Base-by-base conservation (phyloP, 306 rosid species). In the Casuarina glauca region DNA sequence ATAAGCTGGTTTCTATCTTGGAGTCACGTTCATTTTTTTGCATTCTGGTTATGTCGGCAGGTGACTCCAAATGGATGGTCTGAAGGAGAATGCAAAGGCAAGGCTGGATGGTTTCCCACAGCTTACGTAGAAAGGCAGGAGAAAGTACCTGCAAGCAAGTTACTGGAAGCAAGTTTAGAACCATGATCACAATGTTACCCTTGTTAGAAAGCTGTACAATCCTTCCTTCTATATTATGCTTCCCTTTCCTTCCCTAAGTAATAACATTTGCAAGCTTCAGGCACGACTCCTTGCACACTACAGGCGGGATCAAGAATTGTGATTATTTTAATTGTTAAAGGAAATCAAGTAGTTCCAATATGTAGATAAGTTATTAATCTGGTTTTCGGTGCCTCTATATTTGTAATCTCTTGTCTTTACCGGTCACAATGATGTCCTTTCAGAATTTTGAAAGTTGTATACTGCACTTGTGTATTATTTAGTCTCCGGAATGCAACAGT, bases 71-170 rank as follows among this genome's bases (percentile, higher is more conserved):
- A 90, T 76, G 98, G 98, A 79, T 94, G 98, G 98, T 92, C 98
- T 8, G 88, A 92, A 88, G 98, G 98, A 86, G 90, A 90, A 80
- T 87, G 86, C 82, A 80, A 88, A 1, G 91, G 95, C 76, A 84
- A 87, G 82, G 86, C 92, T 32, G 97, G 97, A 72, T 90, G 98
- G 98, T 94, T 92, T 87, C 98, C 98, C 76, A 89, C 97, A 10
- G 98, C 98, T 68, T 94, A 94, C 70, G 86, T 92, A 46, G 91
- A 87, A 83, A 84, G 78, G 84, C 91, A 88, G 74, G 94, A 94
- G 77, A 80, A 78, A 46, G 82, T 82, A 69, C 90, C 84, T n/a
- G 85, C 83, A 41, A 84, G 57, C 87, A 88, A 80, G 83, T 39
- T 76, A 76, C 6, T 36, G 13, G 86, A 88, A 68, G 75, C 72